Evolutionary conservation across 768 basidiomycete species (phyloP).

Genomic region (Leccinum broughii): DNA sequence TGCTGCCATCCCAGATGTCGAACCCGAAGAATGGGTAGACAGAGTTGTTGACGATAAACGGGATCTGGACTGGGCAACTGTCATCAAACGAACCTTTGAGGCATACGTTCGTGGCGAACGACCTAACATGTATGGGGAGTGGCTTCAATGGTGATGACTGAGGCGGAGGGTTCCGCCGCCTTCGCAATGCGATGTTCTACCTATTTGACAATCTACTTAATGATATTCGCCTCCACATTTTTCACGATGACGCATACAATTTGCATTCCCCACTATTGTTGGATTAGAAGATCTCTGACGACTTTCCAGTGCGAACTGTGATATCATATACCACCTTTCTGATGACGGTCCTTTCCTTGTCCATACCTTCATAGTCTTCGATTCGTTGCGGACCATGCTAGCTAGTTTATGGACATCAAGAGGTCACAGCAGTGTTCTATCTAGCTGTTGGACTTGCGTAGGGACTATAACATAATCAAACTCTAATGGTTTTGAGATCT

Average conservation of each 20-base stretch:
- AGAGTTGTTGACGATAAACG: constrained; percentile 63
- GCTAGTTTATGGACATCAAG: constrained; percentile 16
- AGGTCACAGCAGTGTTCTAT: constrained; percentile 12
- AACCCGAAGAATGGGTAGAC: constrained; percentile 40
- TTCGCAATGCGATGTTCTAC: constrained; percentile 12
- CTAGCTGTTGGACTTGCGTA: constrained; percentile 19
- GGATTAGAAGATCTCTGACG: constrained; percentile 31
- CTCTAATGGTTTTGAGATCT: constrained; percentile 26
- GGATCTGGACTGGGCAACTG: constrained; percentile 90
- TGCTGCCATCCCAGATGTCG: constrained; percentile 35
- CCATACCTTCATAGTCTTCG: constrained; percentile 21
- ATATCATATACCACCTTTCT: constrained; percentile 32
- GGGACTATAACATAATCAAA: constrained; percentile 28
- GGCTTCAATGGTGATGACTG: constrained; percentile 49
- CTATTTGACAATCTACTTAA: constrained; percentile 30
- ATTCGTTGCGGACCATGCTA: constrained; percentile 21
- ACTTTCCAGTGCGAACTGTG: constrained; percentile 27
- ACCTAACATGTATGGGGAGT: constrained; percentile 96
- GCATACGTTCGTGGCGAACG: constrained; percentile 86
- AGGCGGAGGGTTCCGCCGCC: constrained; percentile 4
- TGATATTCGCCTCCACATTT: constrained; percentile 29
- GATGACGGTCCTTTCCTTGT: constrained; percentile 29
- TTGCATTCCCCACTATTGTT: constrained; percentile 31
- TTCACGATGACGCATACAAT: constrained; percentile 26
- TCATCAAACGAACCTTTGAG: constrained; percentile 95